Evolutionary conservation across 148 eudicot species (phyloP).

Genomic region (Linanthus parryae): DNA sequence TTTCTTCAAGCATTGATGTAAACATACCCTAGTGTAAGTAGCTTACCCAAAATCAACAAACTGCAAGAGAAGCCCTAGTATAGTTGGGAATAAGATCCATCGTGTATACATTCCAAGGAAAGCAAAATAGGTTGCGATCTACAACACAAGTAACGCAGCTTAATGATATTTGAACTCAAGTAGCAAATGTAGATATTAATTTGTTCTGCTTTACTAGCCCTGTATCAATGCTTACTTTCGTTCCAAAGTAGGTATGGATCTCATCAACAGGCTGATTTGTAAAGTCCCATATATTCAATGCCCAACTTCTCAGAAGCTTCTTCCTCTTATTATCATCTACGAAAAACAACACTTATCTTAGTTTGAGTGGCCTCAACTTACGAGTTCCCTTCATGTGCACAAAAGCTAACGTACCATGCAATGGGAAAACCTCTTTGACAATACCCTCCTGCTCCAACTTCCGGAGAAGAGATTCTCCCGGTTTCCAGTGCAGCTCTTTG

Average conservation of each 20-base stretch:
- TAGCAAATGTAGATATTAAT: not conserved
- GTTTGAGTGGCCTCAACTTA: too few relatives aligned
- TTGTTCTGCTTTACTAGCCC: not conserved
- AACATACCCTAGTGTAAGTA: too few relatives aligned
- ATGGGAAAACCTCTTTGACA: slow-evolving; percentile 70
- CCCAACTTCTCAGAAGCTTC: slow-evolving; percentile 77
- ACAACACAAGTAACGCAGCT: slow-evolving; percentile 13
- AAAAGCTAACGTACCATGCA: slow-evolving; percentile 68
- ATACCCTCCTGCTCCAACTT: slow-evolving; percentile 51
- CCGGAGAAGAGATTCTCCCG: slow-evolving; percentile 61
- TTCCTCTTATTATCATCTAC: slow-evolving; percentile 78
- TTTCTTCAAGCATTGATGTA: too few relatives aligned
- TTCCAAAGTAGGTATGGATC: slow-evolving; percentile 74
- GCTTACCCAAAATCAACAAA: slow-evolving; percentile 78
- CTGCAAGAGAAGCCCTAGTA: slow-evolving; percentile 57
- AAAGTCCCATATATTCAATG: slow-evolving; percentile 69
- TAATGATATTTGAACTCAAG: not conserved
- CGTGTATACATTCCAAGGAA: slow-evolving; percentile 91
- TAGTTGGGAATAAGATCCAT: slow-evolving; percentile 89
- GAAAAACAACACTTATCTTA: slow-evolving; percentile 12
- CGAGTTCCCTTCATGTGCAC: too few relatives aligned
- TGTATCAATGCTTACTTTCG: slow-evolving; percentile 39
- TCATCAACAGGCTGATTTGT: slow-evolving; percentile 86
- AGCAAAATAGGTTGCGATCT: slow-evolving; percentile 90
- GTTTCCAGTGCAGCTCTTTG: slow-evolving; percentile 50